Evolutionary conservation across 2,329 filamentous ascomycete species (phyloP), one percentile per base, ranked within the genome.

Genomic region (Byssothecium circinans): DNA sequence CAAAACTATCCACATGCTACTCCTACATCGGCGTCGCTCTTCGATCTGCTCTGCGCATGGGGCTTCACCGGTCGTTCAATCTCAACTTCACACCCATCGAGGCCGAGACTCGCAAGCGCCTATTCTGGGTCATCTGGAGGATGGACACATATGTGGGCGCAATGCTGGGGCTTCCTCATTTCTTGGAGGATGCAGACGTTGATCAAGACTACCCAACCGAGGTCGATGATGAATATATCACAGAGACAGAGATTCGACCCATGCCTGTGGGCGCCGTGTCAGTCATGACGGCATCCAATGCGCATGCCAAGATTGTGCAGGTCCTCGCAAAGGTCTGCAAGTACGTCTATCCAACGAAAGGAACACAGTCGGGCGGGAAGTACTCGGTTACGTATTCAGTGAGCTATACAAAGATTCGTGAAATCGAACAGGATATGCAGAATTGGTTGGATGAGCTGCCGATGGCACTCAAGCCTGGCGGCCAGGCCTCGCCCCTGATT

Each of bases 391-490:
- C 80, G 8, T 85, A 86, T 61, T 79, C 81, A 40, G 81, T 86
- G 43, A 82, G 81, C 50, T 83, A 85, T 60, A 80, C 81, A 2
- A 80, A 81, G 54, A 85, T 86, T 32, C 76, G 81, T 18, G 83
- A 86, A 54, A 80, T 86, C 45, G 83, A 86, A 64, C 75, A 78
- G 45, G 82, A 85, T 60, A 70, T 86, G 43, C 81, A 85, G 58
- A 69, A 72, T 12, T 86, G 83, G 83, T 80, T 84, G 71, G 81
- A 83, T 43, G 74, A 78, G 48, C 68, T 99, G 20, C 92, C 91
- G 0, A 78, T 84, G 57, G 82, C 84, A 44, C 84, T 96, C 71
- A 86, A 87, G 51, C 91, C 91, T 1, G 90, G 89, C 52, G 81
- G 85, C 0, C 89, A 94, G 41, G 87, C 86, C 0, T 79, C 86